Evolutionary conservation across 805 yeast genomes (phyloP), one percentile per base, ranked within the genome.

Genomic region (Candida sanyiensis): DNA sequence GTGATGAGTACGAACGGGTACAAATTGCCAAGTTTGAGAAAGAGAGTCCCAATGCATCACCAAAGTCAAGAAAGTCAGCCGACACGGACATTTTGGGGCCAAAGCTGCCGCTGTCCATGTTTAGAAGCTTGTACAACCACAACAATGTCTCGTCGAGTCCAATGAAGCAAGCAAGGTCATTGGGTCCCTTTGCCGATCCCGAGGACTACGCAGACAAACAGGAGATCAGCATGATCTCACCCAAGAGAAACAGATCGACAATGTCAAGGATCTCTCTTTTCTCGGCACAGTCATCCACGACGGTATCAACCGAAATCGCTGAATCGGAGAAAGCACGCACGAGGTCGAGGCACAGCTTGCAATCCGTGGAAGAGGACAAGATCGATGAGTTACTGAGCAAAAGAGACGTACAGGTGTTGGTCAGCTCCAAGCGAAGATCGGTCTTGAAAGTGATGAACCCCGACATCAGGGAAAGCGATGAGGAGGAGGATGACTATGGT

Each of bases 381-480:
- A 66, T 58, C 18, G 69, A 64, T 26, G 66, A 68, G 16, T 59
- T 69, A 11, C 69, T 74, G 39, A 68, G 67, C 15, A 63, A 66
- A 22, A 52, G 79, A 47, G 88, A 82, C 46, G 89, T 80, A 2
- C 89, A 82, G 56, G 82, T 82, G 7, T 58, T 82, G 43, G 87
- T 82, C 7, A 73, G 83, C 43, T 75, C 83, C 12, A 75, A 73
- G 51, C 63, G 87, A 47, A 62, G 84, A 42, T 69, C 81, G 1
- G 69, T 70, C 38, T 61, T 82, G 31, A 57, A 82, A 25, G 75
- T 82, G 26, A 68, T 75, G 33, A 82, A 82, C 50, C 89, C 89
- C 0, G 83, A 75, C 48, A 28, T 36, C 10, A 20, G 17, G 10
- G 39, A 28, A 7, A 34, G 26, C 7, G 28, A 17, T 26, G 33